Evolutionary conservation across 1,284 basidiomycete genomes (phyloP).

Genomic region (Dichomitus squalens): DNA sequence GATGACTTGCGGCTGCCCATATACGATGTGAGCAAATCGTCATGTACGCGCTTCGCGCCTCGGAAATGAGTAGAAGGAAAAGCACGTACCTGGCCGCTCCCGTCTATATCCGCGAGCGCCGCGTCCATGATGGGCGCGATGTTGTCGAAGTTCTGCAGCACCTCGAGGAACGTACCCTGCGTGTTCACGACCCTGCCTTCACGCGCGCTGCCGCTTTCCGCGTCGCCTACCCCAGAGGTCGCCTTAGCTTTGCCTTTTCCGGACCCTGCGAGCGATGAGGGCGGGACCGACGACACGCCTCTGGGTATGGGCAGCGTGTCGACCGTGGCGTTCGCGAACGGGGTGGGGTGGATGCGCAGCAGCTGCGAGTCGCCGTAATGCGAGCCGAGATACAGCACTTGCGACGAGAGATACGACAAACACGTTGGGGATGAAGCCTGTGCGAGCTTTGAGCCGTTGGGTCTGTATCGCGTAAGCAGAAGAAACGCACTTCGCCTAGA

Average conservation of each 20-base stretch:
- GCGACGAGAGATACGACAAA: conserved; percentile 76
- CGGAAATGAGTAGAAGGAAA: neutral
- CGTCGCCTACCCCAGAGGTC: conserved; percentile 1
- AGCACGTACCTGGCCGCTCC: conserved; percentile 68
- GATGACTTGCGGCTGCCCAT: conserved; percentile 70
- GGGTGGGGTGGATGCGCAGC: conserved; percentile 55
- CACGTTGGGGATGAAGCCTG: conserved; percentile 79
- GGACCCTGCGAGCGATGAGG: conserved; percentile 25
- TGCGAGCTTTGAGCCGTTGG: neutral
- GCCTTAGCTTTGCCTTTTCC: conserved; percentile 24
- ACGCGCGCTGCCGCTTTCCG: conserved; percentile 20
- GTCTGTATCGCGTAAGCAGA: neutral
- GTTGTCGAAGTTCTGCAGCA: conserved; percentile 73
- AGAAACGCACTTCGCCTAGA: conserved; percentile 68
- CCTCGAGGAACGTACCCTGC: conserved; percentile 54
- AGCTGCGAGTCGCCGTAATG: conserved; percentile 84
- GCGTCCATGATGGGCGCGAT: conserved; percentile 91
- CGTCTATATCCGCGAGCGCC: conserved; percentile 73
- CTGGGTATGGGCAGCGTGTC: conserved; percentile 54
- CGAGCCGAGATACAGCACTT: conserved; percentile 82
- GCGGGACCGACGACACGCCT: conserved; percentile 44
- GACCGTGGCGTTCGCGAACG: conserved; percentile 42
- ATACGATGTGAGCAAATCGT: neutral
- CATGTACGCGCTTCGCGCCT: neutral
- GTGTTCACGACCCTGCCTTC: conserved; percentile 53